Base-by-base conservation (phyloP, 208 protist species). In the Wallacemonas collosoma region DNA sequence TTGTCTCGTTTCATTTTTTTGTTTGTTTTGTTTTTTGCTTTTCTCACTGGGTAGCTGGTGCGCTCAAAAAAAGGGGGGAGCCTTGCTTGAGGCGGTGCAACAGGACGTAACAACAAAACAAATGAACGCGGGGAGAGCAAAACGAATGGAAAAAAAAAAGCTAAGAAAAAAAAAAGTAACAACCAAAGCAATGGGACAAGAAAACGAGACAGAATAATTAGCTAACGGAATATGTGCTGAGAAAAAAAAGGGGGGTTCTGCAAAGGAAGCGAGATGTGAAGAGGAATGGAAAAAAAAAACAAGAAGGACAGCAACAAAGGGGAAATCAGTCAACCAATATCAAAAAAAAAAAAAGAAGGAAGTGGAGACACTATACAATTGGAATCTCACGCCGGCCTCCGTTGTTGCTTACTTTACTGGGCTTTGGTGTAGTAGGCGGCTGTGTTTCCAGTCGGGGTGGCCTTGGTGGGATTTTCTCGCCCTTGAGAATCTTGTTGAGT, bases 401-500 rank as follows among this genome's bases (percentile, higher is more conserved):
- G 17, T 45, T 73, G 61, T 40, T 48, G 6, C 65, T 65, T 3
- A 35, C 44, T 71, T 69, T 40, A 8, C 48, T 4, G 40, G 50
- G 1, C 43, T 69, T 41, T 26, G 26, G 2, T 5, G 53, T 17
- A 60, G 26, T 26, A 26, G 57, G 17, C 55, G 71, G 38, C 35
- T 57, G 65, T 15, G 81, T 56, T 40, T 71, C 77, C 14, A 81
- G 57, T 9, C 81, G 73, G 15, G 81, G 75, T 35, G 68, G 45
- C 12, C 79, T 82, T 36, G 75, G 55, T 54, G 91, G 86, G 45
- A 96, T 54, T n/a, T 75, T 62, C 47, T 96, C 85, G 40, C 91
- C 91, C n/a, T 90, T 85, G 39, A 93, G 26, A 56, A 97, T 84
- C 43, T 78, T 83, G 50, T 89, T 76, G 14, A 97, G 62, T 53